Evolutionary conservation across 495 filamentous ascomycete species (phyloP).

Genomic region (Neurospora sp.): DNA sequence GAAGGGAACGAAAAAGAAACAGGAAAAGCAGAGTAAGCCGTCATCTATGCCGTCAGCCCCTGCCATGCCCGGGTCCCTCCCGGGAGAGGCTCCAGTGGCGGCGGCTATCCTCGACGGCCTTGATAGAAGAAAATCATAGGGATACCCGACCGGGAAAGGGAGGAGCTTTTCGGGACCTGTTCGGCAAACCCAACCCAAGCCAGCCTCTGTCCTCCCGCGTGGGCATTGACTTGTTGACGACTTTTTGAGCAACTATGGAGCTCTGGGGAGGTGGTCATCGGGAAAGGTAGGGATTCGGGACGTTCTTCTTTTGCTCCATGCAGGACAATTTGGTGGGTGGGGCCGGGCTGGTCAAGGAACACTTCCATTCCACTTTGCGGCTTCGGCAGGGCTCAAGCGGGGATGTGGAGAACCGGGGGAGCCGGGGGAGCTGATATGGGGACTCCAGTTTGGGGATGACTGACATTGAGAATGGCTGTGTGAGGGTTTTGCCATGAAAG

Average conservation of each 20-base stretch:
- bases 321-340: constrained; percentile 3
- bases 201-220: background rate
- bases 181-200: constrained; percentile 3
- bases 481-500: background rate
- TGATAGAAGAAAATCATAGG: background rate
- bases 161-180: background rate
- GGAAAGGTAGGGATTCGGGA: constrained; percentile 7
- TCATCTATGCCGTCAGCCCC: constrained; percentile 2
- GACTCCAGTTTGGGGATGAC: background rate
- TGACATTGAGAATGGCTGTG: background rate
- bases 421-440: background rate
- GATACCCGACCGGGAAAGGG: background rate
- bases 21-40: background rate
- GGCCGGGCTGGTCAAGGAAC: constrained; percentile 1
- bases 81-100: background rate
- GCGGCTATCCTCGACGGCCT: background rate
- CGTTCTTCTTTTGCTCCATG: constrained; percentile 2
- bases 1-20: background rate
- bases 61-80: background rate
- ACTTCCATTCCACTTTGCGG: background rate
- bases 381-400: background rate
- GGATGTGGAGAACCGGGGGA: background rate
- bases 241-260: constrained; percentile 3
- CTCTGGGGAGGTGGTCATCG: constrained; percentile 1
- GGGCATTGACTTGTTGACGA: background rate